Conservation (phyloP, 495 filamentous ascomycete genomes). For the Aspergillus campestris region DNA sequence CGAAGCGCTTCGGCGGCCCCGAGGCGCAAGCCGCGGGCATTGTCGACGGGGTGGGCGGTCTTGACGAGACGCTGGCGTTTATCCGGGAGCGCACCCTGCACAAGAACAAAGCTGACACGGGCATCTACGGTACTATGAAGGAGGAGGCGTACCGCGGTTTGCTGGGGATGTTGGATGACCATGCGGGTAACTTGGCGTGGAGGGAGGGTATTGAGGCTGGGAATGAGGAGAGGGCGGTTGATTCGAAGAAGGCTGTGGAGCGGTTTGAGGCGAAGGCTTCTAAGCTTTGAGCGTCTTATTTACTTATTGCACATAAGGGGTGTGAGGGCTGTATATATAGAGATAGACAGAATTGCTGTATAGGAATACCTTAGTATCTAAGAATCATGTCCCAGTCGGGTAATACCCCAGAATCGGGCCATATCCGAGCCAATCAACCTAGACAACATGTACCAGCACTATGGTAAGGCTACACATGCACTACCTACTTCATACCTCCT, state of each 20-base stretch:
- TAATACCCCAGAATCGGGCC: no score
- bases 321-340: not conserved
- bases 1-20: constrained; percentile 50
- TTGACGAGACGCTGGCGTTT: constrained; percentile 50
- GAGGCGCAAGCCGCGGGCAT: constrained; percentile 56
- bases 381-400: not conserved
- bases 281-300: constrained; percentile 31
- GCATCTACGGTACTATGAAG: constrained; percentile 61
- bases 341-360: not conserved
- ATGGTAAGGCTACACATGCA: no score
- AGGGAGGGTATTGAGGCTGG: constrained; percentile 27
- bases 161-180: constrained; percentile 42
- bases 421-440: no score
- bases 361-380: not conserved
- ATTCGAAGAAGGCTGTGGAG: constrained; percentile 19
- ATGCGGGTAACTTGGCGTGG: constrained; percentile 37
- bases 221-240: constrained; percentile 18
- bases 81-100: constrained; percentile 47
- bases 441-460: no score
- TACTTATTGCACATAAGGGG: not conserved
- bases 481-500: no score
- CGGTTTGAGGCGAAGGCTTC: constrained; percentile 36
- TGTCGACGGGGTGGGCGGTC: constrained; percentile 57
- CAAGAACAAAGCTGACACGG: constrained; percentile 45
- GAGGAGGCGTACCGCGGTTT: constrained; percentile 62